A percentile compares a stretch with the other conserved stretches of the same genome.
Conservation (phyloP, 352 stramenopile species). For the Plasmopara muralis region DNA sequence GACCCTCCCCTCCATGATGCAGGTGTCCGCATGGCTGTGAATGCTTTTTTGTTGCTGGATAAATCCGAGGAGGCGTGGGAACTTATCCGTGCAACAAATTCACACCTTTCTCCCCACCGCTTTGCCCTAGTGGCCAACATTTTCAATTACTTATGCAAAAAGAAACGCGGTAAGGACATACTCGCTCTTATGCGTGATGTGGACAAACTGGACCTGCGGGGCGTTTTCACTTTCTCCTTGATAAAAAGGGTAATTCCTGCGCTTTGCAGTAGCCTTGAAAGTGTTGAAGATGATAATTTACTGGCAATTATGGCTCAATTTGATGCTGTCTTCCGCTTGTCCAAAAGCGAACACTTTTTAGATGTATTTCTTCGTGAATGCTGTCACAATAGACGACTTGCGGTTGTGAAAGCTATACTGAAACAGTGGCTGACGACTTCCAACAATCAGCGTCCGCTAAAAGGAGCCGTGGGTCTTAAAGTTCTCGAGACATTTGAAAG, state of each 20-base stretch:
- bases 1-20: slow-evolving; percentile 27
- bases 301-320: slow-evolving; percentile 24
- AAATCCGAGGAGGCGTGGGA: slow-evolving; percentile 32
- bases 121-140: slow-evolving; percentile 36
- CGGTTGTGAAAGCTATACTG: slow-evolving; percentile 23
- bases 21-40: slow-evolving; percentile 45
- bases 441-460: slow-evolving; percentile 22
- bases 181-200: slow-evolving; percentile 30
- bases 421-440: slow-evolving; percentile 23
- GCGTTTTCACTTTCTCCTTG: slow-evolving; percentile 28
- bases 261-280: slow-evolving; percentile 28
- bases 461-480: slow-evolving; percentile 15
- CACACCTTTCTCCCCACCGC: slow-evolving; percentile 18
- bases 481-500: slow-evolving; percentile 24
- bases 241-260: slow-evolving; percentile 33
- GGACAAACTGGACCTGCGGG: slow-evolving; percentile 23
- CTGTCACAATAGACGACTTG: slow-evolving; percentile 25
- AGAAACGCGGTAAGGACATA: slow-evolving; percentile 29
- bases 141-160: slow-evolving; percentile 37
- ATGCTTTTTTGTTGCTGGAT: slow-evolving; percentile 48
- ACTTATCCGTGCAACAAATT: slow-evolving; percentile 30
- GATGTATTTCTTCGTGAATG: slow-evolving; percentile 38
- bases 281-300: slow-evolving; percentile 33
- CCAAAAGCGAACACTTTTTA: slow-evolving; percentile 31
- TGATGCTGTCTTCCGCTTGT: slow-evolving; percentile 28